Percentiles rank a stretch among this genome's conserved stretches.
phyloP scores from a whole-genome alignment of 495 filamentous ascomycete genomes.

The Trichoderma parareesei region DNA sequence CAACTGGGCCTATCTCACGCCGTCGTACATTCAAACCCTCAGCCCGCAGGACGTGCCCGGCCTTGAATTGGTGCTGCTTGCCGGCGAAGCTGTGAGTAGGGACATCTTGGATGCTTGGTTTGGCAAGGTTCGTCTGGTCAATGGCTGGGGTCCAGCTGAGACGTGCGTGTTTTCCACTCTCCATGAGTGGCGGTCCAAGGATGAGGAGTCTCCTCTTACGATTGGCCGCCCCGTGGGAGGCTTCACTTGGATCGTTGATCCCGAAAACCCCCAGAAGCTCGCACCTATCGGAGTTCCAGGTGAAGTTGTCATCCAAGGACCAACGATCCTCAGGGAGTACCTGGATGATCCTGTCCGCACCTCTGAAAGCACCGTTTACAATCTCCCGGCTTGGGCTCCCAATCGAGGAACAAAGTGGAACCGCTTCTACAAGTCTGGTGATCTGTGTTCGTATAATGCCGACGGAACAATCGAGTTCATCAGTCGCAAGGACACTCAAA shows the following conservation, averaged over 20 bases:
- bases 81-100: constrained; percentile 27
- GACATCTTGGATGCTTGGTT: constrained; percentile 17
- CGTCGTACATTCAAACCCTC: constrained; percentile 34
- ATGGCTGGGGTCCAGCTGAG: constrained; percentile 27
- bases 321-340: constrained; percentile 29
- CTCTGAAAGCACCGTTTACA: not conserved
- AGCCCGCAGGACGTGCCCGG: constrained; percentile 31
- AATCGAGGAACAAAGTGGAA: constrained; percentile 17
- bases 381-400: not conserved
- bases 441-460: constrained; percentile 36
- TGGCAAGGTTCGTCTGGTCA: constrained; percentile 23
- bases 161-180: constrained; percentile 21
- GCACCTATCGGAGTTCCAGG: constrained; percentile 39
- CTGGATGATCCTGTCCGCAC: constrained; percentile 14
- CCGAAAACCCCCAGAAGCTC: constrained; percentile 36
- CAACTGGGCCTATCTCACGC: constrained; percentile 43
- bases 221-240: constrained; percentile 38
- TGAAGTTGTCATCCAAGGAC: constrained; percentile 39
- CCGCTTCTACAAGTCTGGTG: constrained; percentile 31
- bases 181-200: constrained; percentile 14
- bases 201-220: constrained; percentile 24
- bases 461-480: constrained; percentile 37
- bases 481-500: constrained; percentile 17
- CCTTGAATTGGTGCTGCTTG: constrained; percentile 36
- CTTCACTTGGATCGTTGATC: constrained; percentile 37